Base-by-base conservation (phyloP, 2,329 filamentous ascomycete species). In the Claviceps purpurea region DNA sequence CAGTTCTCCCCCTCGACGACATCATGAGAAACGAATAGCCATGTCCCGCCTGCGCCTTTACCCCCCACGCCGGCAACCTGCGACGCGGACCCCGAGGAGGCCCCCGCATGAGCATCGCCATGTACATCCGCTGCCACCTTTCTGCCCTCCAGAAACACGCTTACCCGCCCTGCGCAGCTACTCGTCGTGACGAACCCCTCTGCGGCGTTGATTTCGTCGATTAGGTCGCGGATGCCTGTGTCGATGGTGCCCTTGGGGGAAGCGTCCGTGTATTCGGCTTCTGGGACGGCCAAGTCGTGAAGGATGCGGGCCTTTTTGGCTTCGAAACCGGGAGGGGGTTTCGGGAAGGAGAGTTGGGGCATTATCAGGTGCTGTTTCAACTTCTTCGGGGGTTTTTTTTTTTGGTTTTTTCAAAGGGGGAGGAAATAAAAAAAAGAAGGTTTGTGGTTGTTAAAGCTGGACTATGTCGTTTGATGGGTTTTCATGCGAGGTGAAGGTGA, bases 171-270 rank as follows among this genome's bases (percentile, higher is more conserved):
- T 2, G 89, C 87, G 65, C 91, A 97, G 67, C 89, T 95, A 68
- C 89, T 95, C 2, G 90, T 96, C 1, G 91, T 96, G 38, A 94
- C 89, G 42, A 90, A 78, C 1, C 87, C 89, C 1, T 82, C 77
- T 5, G 84, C 63, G 1, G 61, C 65, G 67, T 97, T 97, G 64
- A 97, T 84, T 58, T 85, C 81, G 49, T 77, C 75, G 55, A 97
- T 89, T 51, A 96, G 72, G 22, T 82, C 75, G 47, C 84, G 78
- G 58, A 97, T 89, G 1, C 82, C 85, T 47, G 72, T 78, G 65
- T 97, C 91, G 20, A 97, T 78, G 0, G 82, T 85, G 16, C 90
- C 91, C 70, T 96, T 96, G 2, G 91, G 90, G 1, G 88, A 95
- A 7, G 85, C 76, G 67, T 96, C 91, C 42, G 80, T 79, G 67